phyloP scores from a whole-genome alignment of 2,329 filamentous ascomycete species.

The Nothophaeocryptopus gaeumannii region DNA sequence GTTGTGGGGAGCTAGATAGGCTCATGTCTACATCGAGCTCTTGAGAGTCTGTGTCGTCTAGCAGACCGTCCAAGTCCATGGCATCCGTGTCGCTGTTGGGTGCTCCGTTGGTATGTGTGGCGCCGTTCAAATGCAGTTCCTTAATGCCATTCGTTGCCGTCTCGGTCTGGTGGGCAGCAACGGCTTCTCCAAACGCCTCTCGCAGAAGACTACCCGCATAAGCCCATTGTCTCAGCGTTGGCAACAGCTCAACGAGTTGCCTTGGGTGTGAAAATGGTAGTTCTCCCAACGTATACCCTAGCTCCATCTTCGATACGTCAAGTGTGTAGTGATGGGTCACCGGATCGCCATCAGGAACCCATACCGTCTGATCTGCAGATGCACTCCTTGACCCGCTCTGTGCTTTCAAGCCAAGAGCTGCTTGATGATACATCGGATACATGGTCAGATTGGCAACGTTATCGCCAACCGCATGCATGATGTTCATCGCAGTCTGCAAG shows the following conservation, averaged over 20 bases:
- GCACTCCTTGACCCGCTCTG: conserved; percentile 2
- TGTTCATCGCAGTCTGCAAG: conserved; percentile 59
- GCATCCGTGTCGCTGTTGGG: not conserved
- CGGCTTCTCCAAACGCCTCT: conserved; percentile 28
- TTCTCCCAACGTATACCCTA: conserved; percentile 63
- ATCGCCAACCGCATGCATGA: conserved; percentile 59
- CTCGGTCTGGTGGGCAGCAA: not conserved
- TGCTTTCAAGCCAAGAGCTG: conserved; percentile 20
- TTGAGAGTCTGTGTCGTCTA: not conserved
- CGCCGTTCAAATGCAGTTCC: not conserved
- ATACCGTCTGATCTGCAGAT: conserved; percentile 6
- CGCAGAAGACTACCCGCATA: conserved; percentile 63
- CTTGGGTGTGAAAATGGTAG: conserved; percentile 75
- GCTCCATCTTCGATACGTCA: conserved; percentile 70
- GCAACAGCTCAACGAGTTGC: conserved; percentile 72
- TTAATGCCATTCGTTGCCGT: not conserved
- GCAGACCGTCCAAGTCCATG: conserved; percentile 6
- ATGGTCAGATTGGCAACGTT: conserved; percentile 48
- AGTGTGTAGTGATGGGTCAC: conserved; percentile 57
- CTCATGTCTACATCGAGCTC: conserved; percentile 32
- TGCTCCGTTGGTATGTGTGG: not conserved
- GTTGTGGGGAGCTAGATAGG: conserved; percentile 34
- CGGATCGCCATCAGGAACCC: conserved; percentile 10
- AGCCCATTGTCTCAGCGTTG: conserved; percentile 71
- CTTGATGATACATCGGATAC: conserved; percentile 21